phyloP scores from a whole-genome alignment of 768 basidiomycete species.

The Pholiota microspora region DNA sequence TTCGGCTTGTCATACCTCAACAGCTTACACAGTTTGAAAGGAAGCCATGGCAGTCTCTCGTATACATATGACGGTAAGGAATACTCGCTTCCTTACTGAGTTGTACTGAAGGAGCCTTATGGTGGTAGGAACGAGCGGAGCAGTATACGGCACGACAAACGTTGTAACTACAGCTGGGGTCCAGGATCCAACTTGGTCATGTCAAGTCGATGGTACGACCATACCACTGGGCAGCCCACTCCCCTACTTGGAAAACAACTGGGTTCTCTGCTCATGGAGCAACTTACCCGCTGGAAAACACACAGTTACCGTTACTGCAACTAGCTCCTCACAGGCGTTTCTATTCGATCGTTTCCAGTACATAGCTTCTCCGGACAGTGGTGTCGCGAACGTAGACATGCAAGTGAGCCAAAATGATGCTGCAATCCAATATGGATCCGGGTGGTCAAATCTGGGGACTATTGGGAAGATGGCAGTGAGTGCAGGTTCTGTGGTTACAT shows the following conservation, averaged over 20 bases:
- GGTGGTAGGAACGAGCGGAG: slow-evolving; percentile 5
- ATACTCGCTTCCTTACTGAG: background rate
- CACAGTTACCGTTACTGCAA: slow-evolving; percentile 17
- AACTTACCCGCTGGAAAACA: slow-evolving; percentile 11
- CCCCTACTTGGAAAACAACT: slow-evolving; percentile 15
- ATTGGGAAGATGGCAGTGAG: slow-evolving; percentile 15
- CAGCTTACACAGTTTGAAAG: slow-evolving; percentile 10
- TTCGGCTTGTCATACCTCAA: slow-evolving; percentile 16
- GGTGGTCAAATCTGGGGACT: slow-evolving; percentile 18
- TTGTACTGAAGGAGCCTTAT: background rate
- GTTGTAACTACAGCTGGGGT: slow-evolving; percentile 9
- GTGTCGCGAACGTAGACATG: slow-evolving; percentile 16
- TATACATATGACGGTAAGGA: slow-evolving; percentile 16
- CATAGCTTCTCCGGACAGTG: slow-evolving; percentile 8
- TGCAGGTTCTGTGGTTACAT: slow-evolving; percentile 15
- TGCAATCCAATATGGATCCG: slow-evolving; percentile 16
- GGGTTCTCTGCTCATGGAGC: slow-evolving; percentile 17
- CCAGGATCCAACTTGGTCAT: slow-evolving; percentile 17
- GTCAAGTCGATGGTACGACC: slow-evolving; percentile 10
- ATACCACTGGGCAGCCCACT: slow-evolving; percentile 9
- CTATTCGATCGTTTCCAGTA: slow-evolving; percentile 21
- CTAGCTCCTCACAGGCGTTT: slow-evolving; percentile 11
- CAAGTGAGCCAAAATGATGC: slow-evolving; percentile 20
- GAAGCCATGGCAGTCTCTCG: slow-evolving; percentile 14
- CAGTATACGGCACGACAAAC: slow-evolving; percentile 14